phyloP scores from a whole-genome alignment of 2,329 filamentous ascomycete species.

The Didymella keratinophila region DNA sequence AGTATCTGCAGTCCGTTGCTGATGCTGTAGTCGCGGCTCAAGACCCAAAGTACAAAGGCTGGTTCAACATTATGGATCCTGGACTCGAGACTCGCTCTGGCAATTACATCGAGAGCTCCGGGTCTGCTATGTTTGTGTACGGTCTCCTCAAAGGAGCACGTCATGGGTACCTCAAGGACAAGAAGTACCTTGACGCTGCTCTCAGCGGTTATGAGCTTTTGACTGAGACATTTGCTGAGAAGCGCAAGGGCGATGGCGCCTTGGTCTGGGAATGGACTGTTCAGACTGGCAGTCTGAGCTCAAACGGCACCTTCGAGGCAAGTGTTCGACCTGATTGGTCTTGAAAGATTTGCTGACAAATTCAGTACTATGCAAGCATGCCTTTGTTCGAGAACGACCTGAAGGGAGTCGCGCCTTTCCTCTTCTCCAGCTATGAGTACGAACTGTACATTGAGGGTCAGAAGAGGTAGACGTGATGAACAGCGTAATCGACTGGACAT shows the following conservation, averaged over 20 bases:
- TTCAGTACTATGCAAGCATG: conserved; percentile 32
- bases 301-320: conserved; percentile 24
- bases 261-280: conserved; percentile 22
- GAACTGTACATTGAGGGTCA: conserved; percentile 24
- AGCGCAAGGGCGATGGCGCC: conserved; percentile 17
- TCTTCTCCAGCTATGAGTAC: conserved; percentile 33
- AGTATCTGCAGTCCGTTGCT: conserved; percentile 17
- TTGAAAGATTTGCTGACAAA: neutral
- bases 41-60: conserved; percentile 52
- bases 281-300: conserved; percentile 24
- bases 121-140: conserved; percentile 65
- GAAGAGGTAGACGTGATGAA: neutral
- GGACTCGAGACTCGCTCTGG: conserved; percentile 49
- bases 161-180: conserved; percentile 16
- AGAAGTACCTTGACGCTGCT: conserved; percentile 20
- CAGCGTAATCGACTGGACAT: neutral
- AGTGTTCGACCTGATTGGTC: neutral
- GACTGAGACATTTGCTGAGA: conserved; percentile 20
- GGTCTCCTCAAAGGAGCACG: conserved; percentile 56
- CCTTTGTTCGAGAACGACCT: conserved; percentile 32
- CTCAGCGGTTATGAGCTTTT: conserved; percentile 21
- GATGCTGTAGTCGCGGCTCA: conserved; percentile 51
- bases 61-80: conserved; percentile 65
- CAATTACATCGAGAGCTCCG: conserved; percentile 68
- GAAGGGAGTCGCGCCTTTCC: conserved; percentile 31